Evolutionary conservation across 257 asterid species (phyloP).

Genomic region (Plantago elongata): DNA sequence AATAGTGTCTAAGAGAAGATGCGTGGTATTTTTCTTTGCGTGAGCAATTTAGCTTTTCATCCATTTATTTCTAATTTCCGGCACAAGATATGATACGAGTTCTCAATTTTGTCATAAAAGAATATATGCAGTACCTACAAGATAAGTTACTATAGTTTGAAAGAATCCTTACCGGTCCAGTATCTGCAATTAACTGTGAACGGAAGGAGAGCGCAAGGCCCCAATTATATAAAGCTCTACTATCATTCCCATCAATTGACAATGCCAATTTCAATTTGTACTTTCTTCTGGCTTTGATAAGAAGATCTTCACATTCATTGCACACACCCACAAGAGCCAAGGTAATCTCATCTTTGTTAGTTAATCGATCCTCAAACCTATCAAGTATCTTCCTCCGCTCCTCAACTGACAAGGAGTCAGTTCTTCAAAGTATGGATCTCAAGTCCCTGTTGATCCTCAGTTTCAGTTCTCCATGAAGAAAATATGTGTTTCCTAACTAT

Average conservation of each 20-base stretch:
- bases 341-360: slow-evolving; percentile 35
- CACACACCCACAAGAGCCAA: slow-evolving; percentile 60
- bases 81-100: slow-evolving; percentile 5
- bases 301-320: slow-evolving; percentile 85
- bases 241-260: slow-evolving; percentile 82
- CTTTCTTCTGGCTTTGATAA: slow-evolving; percentile 75
- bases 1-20: no score
- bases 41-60: background rate
- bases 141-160: background rate
- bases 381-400: slow-evolving; percentile 28
- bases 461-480: slow-evolving; percentile 86
- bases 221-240: slow-evolving; percentile 87
- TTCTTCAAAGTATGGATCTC: slow-evolving; percentile 53
- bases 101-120: slow-evolving; percentile 7
- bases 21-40: no score
- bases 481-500: slow-evolving; percentile 80
- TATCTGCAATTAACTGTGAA: slow-evolving; percentile 83
- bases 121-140: slow-evolving; percentile 9
- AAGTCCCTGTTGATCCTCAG: slow-evolving; percentile 58
- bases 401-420: slow-evolving; percentile 24
- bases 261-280: slow-evolving; percentile 77
- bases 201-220: slow-evolving; percentile 88
- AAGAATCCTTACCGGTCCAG: slow-evolving; percentile 71
- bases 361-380: slow-evolving; percentile 30
- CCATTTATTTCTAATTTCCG: slow-evolving; percentile 6